phyloP scores from a whole-genome alignment of 306 rosid genomes.

The Potentilla sterilis region DNA sequence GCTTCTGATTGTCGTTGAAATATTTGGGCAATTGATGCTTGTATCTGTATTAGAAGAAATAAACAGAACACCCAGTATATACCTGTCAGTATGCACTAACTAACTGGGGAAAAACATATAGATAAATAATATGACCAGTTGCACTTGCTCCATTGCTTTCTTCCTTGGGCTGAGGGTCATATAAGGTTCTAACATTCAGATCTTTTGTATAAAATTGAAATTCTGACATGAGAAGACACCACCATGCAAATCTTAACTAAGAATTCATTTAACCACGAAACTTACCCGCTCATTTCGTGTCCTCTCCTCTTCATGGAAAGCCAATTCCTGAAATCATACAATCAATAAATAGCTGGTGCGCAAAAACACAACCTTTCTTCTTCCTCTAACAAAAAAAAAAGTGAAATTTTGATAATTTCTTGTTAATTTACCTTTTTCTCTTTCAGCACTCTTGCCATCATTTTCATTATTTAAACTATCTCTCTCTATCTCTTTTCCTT shows the following conservation, averaged over 20 bases:
- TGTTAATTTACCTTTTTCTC: neutral
- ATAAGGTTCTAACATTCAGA: neutral
- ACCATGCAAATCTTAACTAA: neutral
- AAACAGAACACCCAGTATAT: conserved; percentile 19
- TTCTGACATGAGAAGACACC: neutral
- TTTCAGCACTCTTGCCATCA: neutral
- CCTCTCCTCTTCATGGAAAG: conserved; percentile 91
- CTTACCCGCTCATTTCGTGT: conserved; percentile 87
- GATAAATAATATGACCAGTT: neutral
- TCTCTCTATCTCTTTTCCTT: neutral
- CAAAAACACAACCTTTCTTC: neutral
- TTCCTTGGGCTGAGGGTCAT: neutral
- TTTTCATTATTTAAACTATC: neutral
- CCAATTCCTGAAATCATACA: conserved; percentile 65
- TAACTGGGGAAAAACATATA: neutral
- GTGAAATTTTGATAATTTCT: neutral
- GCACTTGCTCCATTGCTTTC: conserved; percentile 3
- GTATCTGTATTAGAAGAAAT: conserved; percentile 38
- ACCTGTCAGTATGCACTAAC: conserved; percentile 7
- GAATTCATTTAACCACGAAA: conserved; percentile 13
- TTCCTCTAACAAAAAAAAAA: neutral
- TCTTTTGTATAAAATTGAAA: neutral
- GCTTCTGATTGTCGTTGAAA: conserved; percentile 92
- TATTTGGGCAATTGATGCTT: conserved; percentile 61
- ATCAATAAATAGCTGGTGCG: conserved; percentile 22